phyloP scores from a whole-genome alignment of 345 rosid species.

The Mangifera indica region DNA sequence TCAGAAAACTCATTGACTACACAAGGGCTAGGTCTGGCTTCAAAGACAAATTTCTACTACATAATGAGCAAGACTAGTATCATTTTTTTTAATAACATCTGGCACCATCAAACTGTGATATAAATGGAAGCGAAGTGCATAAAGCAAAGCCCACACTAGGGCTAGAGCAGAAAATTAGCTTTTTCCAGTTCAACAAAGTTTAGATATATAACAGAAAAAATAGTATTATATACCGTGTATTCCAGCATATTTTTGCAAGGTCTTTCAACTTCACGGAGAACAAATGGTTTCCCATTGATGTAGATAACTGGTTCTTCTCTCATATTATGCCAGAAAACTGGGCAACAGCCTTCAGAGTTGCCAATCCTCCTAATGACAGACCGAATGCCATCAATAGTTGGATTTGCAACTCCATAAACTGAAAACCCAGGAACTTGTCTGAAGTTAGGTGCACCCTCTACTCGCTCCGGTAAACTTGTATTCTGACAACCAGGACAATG shows the following conservation, averaged over 20 bases:
- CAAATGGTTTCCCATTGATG: constrained; percentile 94
- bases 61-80: not conserved
- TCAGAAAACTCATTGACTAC: not conserved
- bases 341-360: constrained; percentile 68
- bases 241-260: constrained; percentile 97
- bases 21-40: too few relatives aligned
- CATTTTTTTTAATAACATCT: not conserved
- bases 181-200: constrained; percentile 8
- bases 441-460: constrained; percentile 98
- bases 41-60: not conserved
- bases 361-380: constrained; percentile 87
- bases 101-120: not conserved
- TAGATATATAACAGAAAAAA: constrained; percentile 5
- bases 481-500: constrained; percentile 97
- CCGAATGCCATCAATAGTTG: constrained; percentile 85
- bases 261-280: constrained; percentile 95
- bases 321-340: constrained; percentile 96
- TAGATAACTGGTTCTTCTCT: constrained; percentile 99
- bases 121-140: not conserved
- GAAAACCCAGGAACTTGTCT: constrained; percentile 97
- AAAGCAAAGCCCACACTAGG: not conserved
- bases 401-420: constrained; percentile 99
- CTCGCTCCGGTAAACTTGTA: constrained; percentile 72
- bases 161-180: not conserved
- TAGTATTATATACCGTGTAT: constrained; percentile 60